Evolutionary conservation across 2,329 filamentous ascomycete genomes (phyloP).

Genomic region (Gaeumannomyces sp.): DNA sequence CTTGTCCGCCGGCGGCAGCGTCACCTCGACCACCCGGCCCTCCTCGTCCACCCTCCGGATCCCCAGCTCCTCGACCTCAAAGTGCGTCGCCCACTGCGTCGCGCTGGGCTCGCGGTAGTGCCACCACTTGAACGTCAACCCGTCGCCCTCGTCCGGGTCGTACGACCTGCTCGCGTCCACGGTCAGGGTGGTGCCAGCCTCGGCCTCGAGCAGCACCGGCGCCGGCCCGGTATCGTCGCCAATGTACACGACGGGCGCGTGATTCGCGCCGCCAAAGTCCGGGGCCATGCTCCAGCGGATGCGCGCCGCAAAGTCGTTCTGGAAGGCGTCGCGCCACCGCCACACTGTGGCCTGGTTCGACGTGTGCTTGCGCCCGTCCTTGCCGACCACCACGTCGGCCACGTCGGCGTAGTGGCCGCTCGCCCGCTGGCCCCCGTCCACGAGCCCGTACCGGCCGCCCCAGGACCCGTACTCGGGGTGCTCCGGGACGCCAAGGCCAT

Average conservation of each 20-base stretch:
- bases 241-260: constrained; percentile 37
- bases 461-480: constrained; percentile 41
- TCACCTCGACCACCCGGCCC: constrained; percentile 26
- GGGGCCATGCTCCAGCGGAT: constrained; percentile 31
- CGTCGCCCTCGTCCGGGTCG: constrained; percentile 35
- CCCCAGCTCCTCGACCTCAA: constrained; percentile 24
- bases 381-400: constrained; percentile 22
- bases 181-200: constrained; percentile 30
- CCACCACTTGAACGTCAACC: constrained; percentile 42
- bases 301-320: constrained; percentile 35
- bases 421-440: constrained; percentile 21
- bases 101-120: constrained; percentile 35
- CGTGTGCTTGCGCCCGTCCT: constrained; percentile 21
- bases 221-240: constrained; percentile 29
- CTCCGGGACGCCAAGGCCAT: constrained; percentile 39
- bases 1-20: constrained; percentile 32
- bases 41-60: neutral
- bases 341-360: constrained; percentile 32
- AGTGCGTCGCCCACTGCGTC: constrained; percentile 32
- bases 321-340: constrained; percentile 34
- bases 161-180: constrained; percentile 40
- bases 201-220: constrained; percentile 32
- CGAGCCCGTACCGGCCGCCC: constrained; percentile 39
- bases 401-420: constrained; percentile 23
- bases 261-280: constrained; percentile 30